Base-by-base conservation (phyloP, 2,329 filamentous ascomycete genomes). In the Ceratocystis papillata region DNA sequence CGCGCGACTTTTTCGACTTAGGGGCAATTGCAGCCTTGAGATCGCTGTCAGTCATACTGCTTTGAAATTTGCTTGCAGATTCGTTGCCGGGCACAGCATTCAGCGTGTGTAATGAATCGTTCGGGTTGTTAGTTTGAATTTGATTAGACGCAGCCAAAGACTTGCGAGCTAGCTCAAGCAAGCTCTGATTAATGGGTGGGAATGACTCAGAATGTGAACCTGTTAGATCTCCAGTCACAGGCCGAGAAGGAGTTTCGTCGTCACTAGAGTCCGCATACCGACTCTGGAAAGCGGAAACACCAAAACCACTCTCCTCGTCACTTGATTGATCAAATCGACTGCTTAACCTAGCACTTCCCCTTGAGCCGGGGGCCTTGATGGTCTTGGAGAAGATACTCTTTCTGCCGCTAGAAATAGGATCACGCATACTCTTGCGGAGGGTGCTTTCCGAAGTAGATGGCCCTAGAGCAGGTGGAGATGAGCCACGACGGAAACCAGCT, bases 291-390 rank as follows among this genome's bases (percentile, higher is more conserved):
- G 22, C 72, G 22, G 53, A 10, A 4, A 15, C 25, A 30, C 17
- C 25, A 20, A 20, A 28, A 28, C 50, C 20, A 22, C 78, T 78
- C 20, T 82, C 79, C 60, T 88, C 86, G 65, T 90, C 87, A 71
- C 87, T 90, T 1, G 87, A 90, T 71, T 90, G 86, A 0, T 78
- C 83, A 70, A 90, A 88, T 0, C 87, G 84, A 71, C 83, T 86
- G 41, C 17, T 20, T 20, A 12, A 12, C 28, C 46, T 61, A 41
- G n/a, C 5, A 17, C 28, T 64, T 8, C 28, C n/a, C 17, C 50
- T 45, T 8, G 37, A 30, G 28, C 72, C 75, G 71, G 69, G 71
- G 17, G 68, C 72, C 25, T 68, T 72, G 37, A 70, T 73, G 45
- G 70, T 59, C 76, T 12, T 76, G 76, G 1, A 82, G 80, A 45